Base-by-base conservation (phyloP, 495 filamentous ascomycete species). In the Aspergillus haitiensis region DNA sequence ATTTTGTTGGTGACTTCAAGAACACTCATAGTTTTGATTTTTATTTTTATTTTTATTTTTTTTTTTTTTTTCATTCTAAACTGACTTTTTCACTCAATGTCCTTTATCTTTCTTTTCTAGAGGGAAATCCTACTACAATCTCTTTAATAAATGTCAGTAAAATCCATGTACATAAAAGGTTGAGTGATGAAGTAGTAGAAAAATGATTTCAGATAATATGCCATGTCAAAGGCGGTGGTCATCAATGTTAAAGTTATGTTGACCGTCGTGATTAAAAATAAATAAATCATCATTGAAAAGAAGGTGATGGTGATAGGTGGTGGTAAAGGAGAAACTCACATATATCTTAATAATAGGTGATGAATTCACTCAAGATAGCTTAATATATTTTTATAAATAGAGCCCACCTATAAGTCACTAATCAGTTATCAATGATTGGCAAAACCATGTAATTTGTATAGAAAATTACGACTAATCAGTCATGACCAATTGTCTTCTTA, bases 191-290 rank as follows among this genome's bases (percentile, higher is more conserved):
- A 18, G 49, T 61, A 55, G 55, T 27, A 39, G 48, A 59, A 51
- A 48, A 55, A 40, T 33, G 32, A 15, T 77, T 71, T 87, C 87
- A 90, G 86, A 81, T 80, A 70, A 66, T 18, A 77, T 76, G 87
- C 90, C 91, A 79, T 88, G 91, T 94, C 90, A 93, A 83, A 85
- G 90, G 90, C 88, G 63, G 78, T 79, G 88, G 81, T 93, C 91
- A 92, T 93, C 91, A 95, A 90, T 79, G 83, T 84, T 81, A 65
- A 64, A 75, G 69, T 85, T 96, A 93, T 90, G 92, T 87, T 90
- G 92, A 96, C 92, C 92, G 92, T 96, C 92, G 92, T 96, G 92
- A 96, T 87, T 86, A 86, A 81, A 75, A 77, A 80, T 67, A 71
- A 73, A 70, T 76, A 81, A 81, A 83, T 89, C 87, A 92, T 94